Conservation (phyloP, 2,329 filamentous ascomycete genomes). For the Nothomitra cinnamomea region DNA sequence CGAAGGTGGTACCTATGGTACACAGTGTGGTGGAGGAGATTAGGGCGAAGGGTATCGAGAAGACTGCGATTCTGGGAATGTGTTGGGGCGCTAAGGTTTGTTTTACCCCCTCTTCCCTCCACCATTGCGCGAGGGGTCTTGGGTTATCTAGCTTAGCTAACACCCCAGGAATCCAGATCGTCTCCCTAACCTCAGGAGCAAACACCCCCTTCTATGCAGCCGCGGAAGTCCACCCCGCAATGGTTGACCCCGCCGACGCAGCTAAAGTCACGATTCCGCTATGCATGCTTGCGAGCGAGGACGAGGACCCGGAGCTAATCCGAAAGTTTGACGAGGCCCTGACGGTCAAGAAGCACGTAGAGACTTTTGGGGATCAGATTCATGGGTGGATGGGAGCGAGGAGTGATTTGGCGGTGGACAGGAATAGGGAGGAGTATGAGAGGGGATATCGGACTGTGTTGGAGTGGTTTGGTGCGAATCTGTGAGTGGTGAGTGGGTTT, state of each 20-base stretch:
- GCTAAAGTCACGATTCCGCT: conserved; percentile 37
- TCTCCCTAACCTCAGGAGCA: conserved; percentile 33
- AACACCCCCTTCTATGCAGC: conserved; percentile 39
- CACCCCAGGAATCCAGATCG: conserved; percentile 28
- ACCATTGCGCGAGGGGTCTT: too few species aligned
- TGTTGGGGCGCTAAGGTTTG: conserved; percentile 38
- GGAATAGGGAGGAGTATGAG: conserved; percentile 26
- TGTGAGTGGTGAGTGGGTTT: background rate
- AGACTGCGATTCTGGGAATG: conserved; percentile 43
- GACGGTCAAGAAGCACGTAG: conserved; percentile 23
- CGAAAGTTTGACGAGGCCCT: conserved; percentile 23
- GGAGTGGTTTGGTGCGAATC: conserved; percentile 5
- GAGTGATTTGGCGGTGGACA: conserved; percentile 22
- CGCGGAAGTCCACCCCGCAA: conserved; percentile 39
- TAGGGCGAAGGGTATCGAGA: conserved; percentile 30
- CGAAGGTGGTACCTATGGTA: conserved; percentile 37
- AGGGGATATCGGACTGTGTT: conserved; percentile 24
- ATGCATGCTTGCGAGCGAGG: conserved; percentile 37
- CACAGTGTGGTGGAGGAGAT: conserved; percentile 37
- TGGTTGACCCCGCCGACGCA: conserved; percentile 42
- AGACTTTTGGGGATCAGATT: conserved; percentile 26
- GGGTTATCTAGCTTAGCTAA: too few species aligned
- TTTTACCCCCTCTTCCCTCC: background rate
- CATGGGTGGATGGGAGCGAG: conserved; percentile 30
- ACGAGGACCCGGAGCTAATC: conserved; percentile 34